Conservation (phyloP, 1,284 basidiomycete species). For the Sanghuangporus sanghuang region DNA sequence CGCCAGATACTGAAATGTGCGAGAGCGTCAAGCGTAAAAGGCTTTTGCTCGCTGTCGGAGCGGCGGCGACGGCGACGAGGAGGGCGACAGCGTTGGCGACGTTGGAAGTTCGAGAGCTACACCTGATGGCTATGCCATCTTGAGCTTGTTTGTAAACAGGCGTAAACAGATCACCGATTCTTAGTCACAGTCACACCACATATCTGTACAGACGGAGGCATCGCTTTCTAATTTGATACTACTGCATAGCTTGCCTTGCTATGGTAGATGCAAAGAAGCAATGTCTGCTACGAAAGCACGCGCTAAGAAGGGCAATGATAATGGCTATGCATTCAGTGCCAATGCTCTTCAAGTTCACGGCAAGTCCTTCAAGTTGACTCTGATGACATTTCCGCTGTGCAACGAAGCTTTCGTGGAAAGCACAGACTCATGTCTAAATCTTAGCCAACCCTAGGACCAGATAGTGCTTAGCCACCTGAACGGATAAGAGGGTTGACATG, state of each 20-base stretch:
- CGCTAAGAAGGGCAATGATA: no score
- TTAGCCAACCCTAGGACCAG: no score
- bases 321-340: no score
- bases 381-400: background rate
- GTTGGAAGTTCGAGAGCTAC: conserved; percentile 2
- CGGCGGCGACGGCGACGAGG: conserved; percentile 13
- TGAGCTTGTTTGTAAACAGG: conserved; percentile 2
- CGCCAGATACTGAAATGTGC: background rate
- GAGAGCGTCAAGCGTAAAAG: conserved; percentile 1
- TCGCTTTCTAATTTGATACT: background rate
- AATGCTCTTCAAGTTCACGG: no score
- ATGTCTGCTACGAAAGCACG: no score
- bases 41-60: conserved; percentile 14
- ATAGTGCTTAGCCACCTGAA: no score
- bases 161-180: conserved; percentile 5
- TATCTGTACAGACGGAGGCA: background rate
- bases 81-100: conserved; percentile 7
- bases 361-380: no score
- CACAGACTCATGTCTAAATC: no score
- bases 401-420: no score
- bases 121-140: background rate
- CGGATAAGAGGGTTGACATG: no score
- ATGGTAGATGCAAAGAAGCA: no score
- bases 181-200: conserved; percentile 2
- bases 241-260: no score